phyloP scores from a whole-genome alignment of 306 rosid genomes.

The Castanea sativa region DNA sequence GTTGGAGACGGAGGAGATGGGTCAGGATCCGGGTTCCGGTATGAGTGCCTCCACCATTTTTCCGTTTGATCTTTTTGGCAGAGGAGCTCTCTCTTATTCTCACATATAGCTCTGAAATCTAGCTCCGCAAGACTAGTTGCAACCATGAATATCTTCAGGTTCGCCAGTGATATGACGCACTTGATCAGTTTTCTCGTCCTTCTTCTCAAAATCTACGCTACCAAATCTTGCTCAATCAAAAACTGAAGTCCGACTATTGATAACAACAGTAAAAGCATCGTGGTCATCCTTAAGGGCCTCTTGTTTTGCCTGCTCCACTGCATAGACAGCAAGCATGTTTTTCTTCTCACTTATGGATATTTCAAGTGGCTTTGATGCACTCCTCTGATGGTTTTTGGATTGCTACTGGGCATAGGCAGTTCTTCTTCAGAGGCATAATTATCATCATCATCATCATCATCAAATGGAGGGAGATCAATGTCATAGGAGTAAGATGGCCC shows the following conservation, averaged over 20 bases:
- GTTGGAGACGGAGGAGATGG: no score
- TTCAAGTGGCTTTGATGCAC: slow-evolving; percentile 36
- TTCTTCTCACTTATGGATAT: slow-evolving; percentile 43
- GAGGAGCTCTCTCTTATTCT: no score
- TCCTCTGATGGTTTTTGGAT: slow-evolving; percentile 25
- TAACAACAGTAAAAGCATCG: slow-evolving; percentile 73
- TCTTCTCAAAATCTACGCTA: no score
- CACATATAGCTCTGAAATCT: no score
- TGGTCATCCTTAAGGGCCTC: slow-evolving; percentile 65
- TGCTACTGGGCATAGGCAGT: slow-evolving; percentile 1
- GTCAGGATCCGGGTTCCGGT: no score
- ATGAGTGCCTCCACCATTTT: no score
- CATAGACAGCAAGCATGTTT: slow-evolving; percentile 50
- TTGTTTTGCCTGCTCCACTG: slow-evolving; percentile 45
- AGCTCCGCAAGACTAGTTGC: no score
- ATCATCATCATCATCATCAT: slow-evolving; percentile 31
- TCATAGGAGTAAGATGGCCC: slow-evolving; percentile 18
- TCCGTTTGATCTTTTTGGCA: no score
- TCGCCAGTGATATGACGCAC: no score
- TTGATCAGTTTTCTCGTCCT: no score
- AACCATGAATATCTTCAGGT: no score
- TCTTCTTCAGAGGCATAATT: slow-evolving; percentile 24
- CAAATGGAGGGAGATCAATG: slow-evolving; percentile 48
- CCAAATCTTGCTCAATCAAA: slow-evolving; percentile 39
- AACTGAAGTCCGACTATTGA: slow-evolving; percentile 53